These are phyloP conservation scores for Hyparrhenia diplandra DNA, from an alignment of 176 grass and related monocot genomes.

Conservation along the genomic window DNA sequence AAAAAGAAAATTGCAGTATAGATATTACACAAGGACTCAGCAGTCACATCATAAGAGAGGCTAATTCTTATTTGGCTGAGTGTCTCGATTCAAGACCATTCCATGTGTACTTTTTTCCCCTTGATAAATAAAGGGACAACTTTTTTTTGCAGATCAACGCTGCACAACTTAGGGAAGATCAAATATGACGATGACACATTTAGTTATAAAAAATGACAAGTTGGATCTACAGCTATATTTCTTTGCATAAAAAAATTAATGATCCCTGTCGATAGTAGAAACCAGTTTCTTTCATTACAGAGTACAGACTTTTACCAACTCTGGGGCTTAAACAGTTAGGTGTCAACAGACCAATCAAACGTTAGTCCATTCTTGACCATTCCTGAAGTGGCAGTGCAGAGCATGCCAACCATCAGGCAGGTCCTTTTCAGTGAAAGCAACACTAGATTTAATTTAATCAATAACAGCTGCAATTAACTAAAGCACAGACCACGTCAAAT, in stretches of 20 bases:
- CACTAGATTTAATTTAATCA: slow-evolving; percentile 34
- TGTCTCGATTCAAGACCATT: background rate
- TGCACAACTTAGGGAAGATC: background rate
- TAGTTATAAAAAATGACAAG: background rate
- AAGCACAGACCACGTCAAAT: slow-evolving; percentile 11
- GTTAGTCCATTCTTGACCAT: slow-evolving; percentile 22
- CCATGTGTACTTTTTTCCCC: background rate
- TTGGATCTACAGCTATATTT: slow-evolving; percentile 8
- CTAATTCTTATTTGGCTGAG: background rate
- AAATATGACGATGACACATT: background rate
- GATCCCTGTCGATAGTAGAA: background rate
- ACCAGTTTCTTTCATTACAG: background rate
- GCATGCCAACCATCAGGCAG: slow-evolving; percentile 22
- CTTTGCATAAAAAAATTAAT: background rate
- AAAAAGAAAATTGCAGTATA: background rate
- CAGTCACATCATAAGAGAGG: background rate
- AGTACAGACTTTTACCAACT: background rate
- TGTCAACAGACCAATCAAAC: slow-evolving; percentile 28
- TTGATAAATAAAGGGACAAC: background rate
- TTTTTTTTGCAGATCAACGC: background rate
- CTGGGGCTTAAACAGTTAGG: slow-evolving; percentile 11
- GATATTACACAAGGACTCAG: background rate
- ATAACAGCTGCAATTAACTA: slow-evolving; percentile 2
- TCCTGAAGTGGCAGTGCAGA: slow-evolving; percentile 17
- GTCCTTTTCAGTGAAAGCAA: slow-evolving; percentile 20